phyloP scores from a whole-genome alignment of 805 yeast species.

The Nakazawaea populi region DNA sequence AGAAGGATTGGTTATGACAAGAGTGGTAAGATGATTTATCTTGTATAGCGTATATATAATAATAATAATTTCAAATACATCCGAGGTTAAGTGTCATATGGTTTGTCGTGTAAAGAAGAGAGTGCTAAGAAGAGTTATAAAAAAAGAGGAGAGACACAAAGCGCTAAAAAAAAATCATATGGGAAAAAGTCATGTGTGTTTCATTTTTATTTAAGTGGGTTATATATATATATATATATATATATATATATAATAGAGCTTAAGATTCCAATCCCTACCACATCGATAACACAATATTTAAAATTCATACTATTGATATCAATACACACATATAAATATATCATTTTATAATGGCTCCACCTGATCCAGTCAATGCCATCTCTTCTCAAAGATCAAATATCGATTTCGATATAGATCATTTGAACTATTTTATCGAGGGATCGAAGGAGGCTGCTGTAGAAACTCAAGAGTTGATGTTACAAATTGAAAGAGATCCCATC shows the following conservation, averaged over 20 bases:
- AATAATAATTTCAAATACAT: not conserved
- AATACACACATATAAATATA: too few species aligned
- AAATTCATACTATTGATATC: too few species aligned
- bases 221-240: not conserved
- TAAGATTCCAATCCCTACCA: not conserved
- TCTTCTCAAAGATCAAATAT: conserved; percentile 41
- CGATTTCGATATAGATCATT: conserved; percentile 34
- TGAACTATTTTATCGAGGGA: conserved; percentile 55
- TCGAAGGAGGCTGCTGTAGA: conserved; percentile 36
- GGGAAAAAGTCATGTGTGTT: not conserved
- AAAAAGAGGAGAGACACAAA: too few species aligned
- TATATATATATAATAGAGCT: not conserved
- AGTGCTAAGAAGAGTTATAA: not conserved
- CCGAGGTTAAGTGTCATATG: not conserved
- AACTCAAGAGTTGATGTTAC: conserved; percentile 46
- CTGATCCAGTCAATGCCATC: conserved; percentile 29
- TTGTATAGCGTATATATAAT: conserved; percentile 16
- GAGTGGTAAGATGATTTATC: conserved; percentile 48
- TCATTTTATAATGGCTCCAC: conserved; percentile 12
- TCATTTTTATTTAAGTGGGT: not conserved
- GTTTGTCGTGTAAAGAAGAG: not conserved
- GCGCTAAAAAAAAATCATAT: too few species aligned
- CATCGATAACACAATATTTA: too few species aligned
- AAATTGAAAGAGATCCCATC: conserved; percentile 64
- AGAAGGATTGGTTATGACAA: conserved; percentile 69